phyloP scores from a whole-genome alignment of 148 eudicot genomes.

The Euryodendron excelsum region DNA sequence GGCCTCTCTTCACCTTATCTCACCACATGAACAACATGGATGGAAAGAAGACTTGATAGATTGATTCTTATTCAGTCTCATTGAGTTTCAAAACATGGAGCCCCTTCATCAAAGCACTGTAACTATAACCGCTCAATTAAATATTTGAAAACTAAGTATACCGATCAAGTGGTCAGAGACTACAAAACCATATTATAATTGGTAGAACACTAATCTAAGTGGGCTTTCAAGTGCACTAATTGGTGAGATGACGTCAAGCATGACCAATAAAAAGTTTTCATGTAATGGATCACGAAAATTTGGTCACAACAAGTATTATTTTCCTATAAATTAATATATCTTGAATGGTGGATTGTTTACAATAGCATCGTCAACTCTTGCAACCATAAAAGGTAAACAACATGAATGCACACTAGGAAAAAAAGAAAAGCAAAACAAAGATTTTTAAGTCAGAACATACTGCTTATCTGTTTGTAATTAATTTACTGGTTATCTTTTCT shows the following conservation, averaged over 20 bases:
- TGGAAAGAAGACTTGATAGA: slow-evolving; percentile 1
- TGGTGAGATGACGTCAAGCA: not conserved
- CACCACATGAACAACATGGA: too few species aligned
- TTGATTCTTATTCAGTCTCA: not conserved
- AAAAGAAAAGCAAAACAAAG: not conserved
- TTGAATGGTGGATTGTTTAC: not conserved
- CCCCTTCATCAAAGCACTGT: not conserved
- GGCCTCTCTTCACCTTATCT: too few species aligned
- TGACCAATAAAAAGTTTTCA: not conserved
- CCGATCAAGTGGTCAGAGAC: too few species aligned
- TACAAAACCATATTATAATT: not conserved
- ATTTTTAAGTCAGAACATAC: too few species aligned
- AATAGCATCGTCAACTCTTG: not conserved
- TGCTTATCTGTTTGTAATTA: too few species aligned
- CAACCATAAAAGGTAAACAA: not conserved
- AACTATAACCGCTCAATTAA: too few species aligned
- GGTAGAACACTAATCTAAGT: not conserved
- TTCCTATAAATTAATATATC: not conserved
- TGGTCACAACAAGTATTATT: too few species aligned
- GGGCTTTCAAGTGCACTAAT: not conserved
- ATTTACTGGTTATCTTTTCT: too few species aligned
- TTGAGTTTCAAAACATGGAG: not conserved
- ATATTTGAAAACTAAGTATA: too few species aligned
- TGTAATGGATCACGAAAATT: not conserved
- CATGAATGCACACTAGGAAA: not conserved